A percentile compares a stretch with the other conserved stretches of the same genome.
Conservation (phyloP, 495 filamentous ascomycete species). For the Mycothermus thermophilus region DNA sequence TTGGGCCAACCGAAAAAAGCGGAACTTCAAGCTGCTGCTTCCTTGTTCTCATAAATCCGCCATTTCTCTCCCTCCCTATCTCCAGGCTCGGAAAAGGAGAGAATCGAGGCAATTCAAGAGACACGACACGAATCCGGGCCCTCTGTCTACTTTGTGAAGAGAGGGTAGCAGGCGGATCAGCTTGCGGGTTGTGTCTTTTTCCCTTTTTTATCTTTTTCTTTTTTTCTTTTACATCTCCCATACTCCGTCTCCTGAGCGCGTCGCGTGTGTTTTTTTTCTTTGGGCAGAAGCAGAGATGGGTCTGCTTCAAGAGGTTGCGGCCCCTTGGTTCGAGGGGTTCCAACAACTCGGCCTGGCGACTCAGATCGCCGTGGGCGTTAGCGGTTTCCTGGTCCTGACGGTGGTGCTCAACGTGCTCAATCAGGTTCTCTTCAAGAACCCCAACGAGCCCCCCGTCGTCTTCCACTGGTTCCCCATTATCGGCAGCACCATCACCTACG, state of each 20-base stretch:
- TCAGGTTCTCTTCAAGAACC: constrained; percentile 56
- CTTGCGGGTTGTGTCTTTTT: not conserved
- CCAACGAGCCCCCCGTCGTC: constrained; percentile 63
- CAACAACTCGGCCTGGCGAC: constrained; percentile 27
- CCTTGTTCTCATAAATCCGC: not conserved
- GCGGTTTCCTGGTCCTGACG: constrained; percentile 34
- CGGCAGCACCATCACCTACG: constrained; percentile 67
- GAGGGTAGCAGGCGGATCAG: too few relatives aligned
- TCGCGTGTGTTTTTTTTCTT: too few relatives aligned
- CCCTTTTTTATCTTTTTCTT: not conserved
- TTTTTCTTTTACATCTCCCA: not conserved
- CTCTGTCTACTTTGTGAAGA: too few relatives aligned
- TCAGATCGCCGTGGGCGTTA: constrained; percentile 32
- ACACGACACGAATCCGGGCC: too few relatives aligned
- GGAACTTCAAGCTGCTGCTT: not conserved
- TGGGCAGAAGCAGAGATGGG: constrained; percentile 33
- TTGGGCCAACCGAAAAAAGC: constrained; percentile 6
- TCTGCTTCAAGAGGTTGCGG: constrained; percentile 33
- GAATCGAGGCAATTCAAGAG: not conserved
- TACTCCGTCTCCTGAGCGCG: not conserved
- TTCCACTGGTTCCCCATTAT: constrained; percentile 75
- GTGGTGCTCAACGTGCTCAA: constrained; percentile 52
- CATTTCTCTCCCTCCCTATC: not conserved
- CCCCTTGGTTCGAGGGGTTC: constrained; percentile 30
- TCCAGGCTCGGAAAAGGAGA: not conserved